Evolutionary conservation across 2,329 filamentous ascomycete genomes (phyloP), one percentile per base, ranked within the genome.

Genomic region (Aspergillus sp.): DNA sequence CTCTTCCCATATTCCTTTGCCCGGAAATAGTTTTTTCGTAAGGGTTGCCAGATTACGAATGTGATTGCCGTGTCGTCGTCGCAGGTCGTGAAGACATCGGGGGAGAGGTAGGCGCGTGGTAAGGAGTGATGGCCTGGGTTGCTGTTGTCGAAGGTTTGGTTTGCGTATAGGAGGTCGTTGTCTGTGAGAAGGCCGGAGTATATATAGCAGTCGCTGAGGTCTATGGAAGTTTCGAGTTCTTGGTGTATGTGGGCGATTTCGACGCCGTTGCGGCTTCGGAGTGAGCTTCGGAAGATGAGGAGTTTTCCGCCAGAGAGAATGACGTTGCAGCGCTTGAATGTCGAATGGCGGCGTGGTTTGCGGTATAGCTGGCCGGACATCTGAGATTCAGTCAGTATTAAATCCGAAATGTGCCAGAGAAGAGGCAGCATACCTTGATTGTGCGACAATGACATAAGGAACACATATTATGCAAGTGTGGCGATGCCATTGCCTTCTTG

Each of bases 1-100:
- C 66, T 58, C 20, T 66, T 62, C 19, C 63, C 60, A n/a, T 63
- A 57, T 50, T 73, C 65, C n/a, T 60, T 62, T 4, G 66, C 69
- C 43, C 68, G 67, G 59, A 84, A 83, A 57, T 78, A 76, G 7
- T 73, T 74, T 57, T 80, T 82, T 50, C 70, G 73, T 52, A 75
- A 73, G 33, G 77, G 77, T 54, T 82, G 77, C 82, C 82, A 85
- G 38, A 85, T 70, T n/a, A 84, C 81, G 58, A 85, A 85, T 2
- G 78, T 82, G 0, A 80, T 82, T 67, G 82, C 81, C n/a, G 78
- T 76, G 56, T 84, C 82, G 56, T 84, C 81, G 53, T 85, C 82
- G 0, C 75, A 77, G 22, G 73, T 78, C 17, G 80, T 84, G 76
- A 79, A 83, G 15, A 74, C 74, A 52, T 84, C 80, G 45, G 79